Evolutionary conservation across 2,329 filamentous ascomycete species (phyloP), one percentile per base, ranked within the genome.

Genomic region (Trichophyton equinum): DNA sequence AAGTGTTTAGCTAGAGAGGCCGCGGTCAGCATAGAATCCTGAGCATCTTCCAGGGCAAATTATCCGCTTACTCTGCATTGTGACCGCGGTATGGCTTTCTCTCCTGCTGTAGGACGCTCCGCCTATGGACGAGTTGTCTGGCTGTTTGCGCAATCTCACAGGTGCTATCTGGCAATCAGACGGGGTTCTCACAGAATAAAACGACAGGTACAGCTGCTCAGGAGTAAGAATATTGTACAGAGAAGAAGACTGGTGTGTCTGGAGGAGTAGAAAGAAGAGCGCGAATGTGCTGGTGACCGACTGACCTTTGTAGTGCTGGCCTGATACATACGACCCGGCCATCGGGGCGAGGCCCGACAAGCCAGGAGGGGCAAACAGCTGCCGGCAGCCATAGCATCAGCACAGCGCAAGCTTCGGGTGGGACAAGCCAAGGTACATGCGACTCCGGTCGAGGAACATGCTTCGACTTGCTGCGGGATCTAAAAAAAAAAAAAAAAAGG

Each of bases 1-100:
- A 96, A 96, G 77, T 96, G 91, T 78, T 94, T 95, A 61, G 73
- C 74, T 76, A 60, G 9, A 11, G 53, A 56, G 58, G 47, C 27
- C 59, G 62, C 22, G 22, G 22, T 65, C 25, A 63, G 33, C 33
- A 38, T 38, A 13, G 33, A 38, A 7, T 38, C 33, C 33, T 9
- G 8, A 7, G 62, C 46, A 62, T 42, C 36, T 56, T 27, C 58
- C 27, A 42, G 55, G 25, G 55, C 36, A 58, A 44, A n/a, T 33
- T 40, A 30, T 18, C 20, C 15, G 18, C 27, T 33, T 71, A 75
- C 73, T 74, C 63, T 74, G 71, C 72, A 75, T 74, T 58, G 64
- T 70, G 25, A 22, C 25, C 6, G 53, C 20, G 2, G 13, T 36
- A 30, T 55, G 51, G 13, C 27, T 33, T 55, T 55, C 15, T n/a